Percentiles rank a stretch among this genome's conserved stretches.
Conservation (phyloP, 2,329 filamentous ascomycete genomes). For the Myriosclerotinia curreyana region DNA sequence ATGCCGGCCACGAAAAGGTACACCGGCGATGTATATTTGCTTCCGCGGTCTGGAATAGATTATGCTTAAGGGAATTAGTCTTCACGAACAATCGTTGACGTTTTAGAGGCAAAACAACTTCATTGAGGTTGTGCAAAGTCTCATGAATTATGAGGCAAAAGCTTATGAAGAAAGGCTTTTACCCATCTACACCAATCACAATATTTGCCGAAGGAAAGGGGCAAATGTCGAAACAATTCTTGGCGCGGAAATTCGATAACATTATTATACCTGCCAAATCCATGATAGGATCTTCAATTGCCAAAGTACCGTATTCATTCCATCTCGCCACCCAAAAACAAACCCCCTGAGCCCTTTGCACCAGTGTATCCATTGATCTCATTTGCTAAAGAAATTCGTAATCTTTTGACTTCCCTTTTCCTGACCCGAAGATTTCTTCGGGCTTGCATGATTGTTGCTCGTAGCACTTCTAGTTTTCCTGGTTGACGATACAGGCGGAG, state of each 20-base stretch:
- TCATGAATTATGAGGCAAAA: background rate
- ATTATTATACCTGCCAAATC: background rate
- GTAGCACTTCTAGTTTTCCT: conserved; percentile 37
- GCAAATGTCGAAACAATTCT: background rate
- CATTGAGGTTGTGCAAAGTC: background rate
- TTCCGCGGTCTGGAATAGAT: background rate
- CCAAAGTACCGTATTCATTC: background rate
- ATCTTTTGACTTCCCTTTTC: conserved; percentile 44
- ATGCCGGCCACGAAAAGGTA: background rate
- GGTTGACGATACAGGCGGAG: conserved; percentile 25
- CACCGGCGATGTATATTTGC: background rate
- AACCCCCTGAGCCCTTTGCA: background rate
- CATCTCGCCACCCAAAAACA: background rate
- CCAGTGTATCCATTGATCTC: background rate
- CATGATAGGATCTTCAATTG: conserved; percentile 1
- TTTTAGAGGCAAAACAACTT: background rate
- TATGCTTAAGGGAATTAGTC: background rate
- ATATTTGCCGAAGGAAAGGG: background rate
- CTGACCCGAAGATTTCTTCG: conserved; percentile 29
- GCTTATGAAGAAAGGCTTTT: background rate
- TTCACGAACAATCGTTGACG: background rate
- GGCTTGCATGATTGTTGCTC: conserved; percentile 36
- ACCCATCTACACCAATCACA: background rate
- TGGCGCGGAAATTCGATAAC: background rate
- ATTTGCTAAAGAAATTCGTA: conserved; percentile 51